Evolutionary conservation across 2,329 filamentous ascomycete species (phyloP).

Genomic region (Coniochaeta pulveracea): DNA sequence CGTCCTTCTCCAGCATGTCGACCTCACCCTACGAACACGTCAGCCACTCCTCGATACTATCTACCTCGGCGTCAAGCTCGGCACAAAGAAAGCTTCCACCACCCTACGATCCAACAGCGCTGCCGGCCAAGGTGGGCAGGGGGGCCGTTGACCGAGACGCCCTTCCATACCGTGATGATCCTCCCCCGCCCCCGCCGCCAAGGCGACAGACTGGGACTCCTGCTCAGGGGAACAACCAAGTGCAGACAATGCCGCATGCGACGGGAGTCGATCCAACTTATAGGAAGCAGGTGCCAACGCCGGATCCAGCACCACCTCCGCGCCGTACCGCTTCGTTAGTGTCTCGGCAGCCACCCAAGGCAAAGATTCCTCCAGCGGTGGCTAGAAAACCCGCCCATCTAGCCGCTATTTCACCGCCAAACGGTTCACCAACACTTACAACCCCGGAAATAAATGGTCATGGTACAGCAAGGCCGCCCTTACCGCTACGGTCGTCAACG

Average conservation of each 20-base stretch:
- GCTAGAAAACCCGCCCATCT: constrained; percentile 54
- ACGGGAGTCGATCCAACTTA: constrained; percentile 5
- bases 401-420: constrained; percentile 19
- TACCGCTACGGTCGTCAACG: not conserved
- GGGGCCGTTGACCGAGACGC: constrained; percentile 29
- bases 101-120: constrained; percentile 31
- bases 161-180: constrained; percentile 9
- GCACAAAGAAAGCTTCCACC: constrained; percentile 39
- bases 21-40: constrained; percentile 50
- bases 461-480: not conserved
- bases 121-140: constrained; percentile 34
- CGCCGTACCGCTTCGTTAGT: constrained; percentile 21
- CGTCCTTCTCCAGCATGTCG: constrained; percentile 44
- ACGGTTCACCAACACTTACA: constrained; percentile 11
- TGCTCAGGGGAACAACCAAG: constrained; percentile 1
- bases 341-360: constrained; percentile 25
- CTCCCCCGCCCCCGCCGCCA: constrained; percentile 23
- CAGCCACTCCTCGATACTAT: constrained; percentile 33
- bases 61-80: constrained; percentile 32
- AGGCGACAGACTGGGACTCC: constrained; percentile 24
- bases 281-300: constrained; percentile 13
- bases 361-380: constrained; percentile 41
- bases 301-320: constrained; percentile 13
- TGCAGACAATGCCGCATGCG: constrained; percentile 3
- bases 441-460: constrained; percentile 8